Percentiles rank a stretch among this genome's conserved stretches.
These are phyloP conservation scores for Centrapalus pauciflorus DNA, from an alignment of 129 eudicot species.

Conservation along the genomic window DNA sequence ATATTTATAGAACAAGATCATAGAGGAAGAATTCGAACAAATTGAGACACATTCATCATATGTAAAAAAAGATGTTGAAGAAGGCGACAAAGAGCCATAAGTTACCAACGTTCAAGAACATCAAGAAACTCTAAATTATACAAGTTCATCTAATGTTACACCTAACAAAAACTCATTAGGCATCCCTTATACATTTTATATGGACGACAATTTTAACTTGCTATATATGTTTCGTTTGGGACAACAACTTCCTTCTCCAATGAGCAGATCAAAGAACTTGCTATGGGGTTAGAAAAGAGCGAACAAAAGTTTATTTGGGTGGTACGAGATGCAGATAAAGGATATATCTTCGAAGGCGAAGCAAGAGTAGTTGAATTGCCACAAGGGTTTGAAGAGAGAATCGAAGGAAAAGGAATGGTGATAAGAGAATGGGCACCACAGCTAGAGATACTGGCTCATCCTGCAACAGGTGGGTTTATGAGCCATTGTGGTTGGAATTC, in stretches of 20 bases:
- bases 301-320: constrained; percentile 39
- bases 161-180: too few species aligned
- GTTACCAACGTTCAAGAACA: too few species aligned
- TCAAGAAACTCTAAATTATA: too few species aligned
- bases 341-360: constrained; percentile 15
- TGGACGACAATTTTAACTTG: too few species aligned
- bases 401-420: constrained; percentile 19
- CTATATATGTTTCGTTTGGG: constrained; percentile 45
- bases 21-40: too few species aligned
- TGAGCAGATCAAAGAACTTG: constrained; percentile 27
- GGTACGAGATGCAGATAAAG: constrained; percentile 36
- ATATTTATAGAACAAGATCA: too few species aligned
- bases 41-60: too few species aligned
- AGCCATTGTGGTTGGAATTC: constrained; percentile 50
- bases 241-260: constrained; percentile 31
- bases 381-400: constrained; percentile 34
- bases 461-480: constrained; percentile 29
- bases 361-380: constrained; percentile 17
- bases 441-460: constrained; percentile 23
- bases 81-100: too few species aligned
- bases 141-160: too few species aligned
- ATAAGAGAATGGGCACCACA: constrained; percentile 37
- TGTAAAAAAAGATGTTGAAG: too few species aligned
- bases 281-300: constrained; percentile 28
- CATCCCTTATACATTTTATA: too few species aligned